phyloP scores from a whole-genome alignment of 2,329 filamentous ascomycete species.

The Tolypocladium album region DNA sequence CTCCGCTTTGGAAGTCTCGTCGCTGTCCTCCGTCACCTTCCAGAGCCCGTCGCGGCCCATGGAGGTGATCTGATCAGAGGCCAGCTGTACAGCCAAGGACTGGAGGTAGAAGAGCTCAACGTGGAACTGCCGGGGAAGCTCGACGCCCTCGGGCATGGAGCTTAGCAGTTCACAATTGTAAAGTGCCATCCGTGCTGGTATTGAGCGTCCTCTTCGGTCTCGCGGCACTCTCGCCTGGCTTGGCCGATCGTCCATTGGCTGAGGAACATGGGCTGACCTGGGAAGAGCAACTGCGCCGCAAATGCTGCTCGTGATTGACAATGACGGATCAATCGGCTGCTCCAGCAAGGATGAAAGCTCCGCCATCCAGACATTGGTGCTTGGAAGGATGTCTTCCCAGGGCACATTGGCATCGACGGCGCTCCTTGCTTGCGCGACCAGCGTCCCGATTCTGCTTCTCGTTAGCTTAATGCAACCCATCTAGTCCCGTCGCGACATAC shows the following conservation, averaged over 20 bases:
- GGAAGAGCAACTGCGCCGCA: conserved; percentile 58
- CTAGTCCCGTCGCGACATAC: conserved; percentile 21
- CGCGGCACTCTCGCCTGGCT: conserved; percentile 27
- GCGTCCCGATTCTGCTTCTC: conserved; percentile 36
- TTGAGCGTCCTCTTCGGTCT: conserved; percentile 60
- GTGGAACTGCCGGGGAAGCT: conserved; percentile 29
- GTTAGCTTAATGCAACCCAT: conserved; percentile 1
- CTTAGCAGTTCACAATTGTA: conserved; percentile 54
- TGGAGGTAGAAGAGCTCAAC: conserved; percentile 42
- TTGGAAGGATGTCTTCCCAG: conserved; percentile 48
- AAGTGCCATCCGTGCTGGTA: conserved; percentile 63
- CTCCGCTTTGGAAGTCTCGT: conserved; percentile 28
- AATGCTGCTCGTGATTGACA: conserved; percentile 65
- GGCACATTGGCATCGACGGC: conserved; percentile 17
- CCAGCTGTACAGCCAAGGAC: conserved; percentile 37
- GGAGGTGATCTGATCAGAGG: conserved; percentile 42
- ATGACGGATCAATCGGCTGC: conserved; percentile 43
- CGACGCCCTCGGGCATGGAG: conserved; percentile 24
- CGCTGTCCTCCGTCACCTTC: conserved; percentile 23
- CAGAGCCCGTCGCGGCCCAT: conserved; percentile 35
- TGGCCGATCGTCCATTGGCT: conserved; percentile 1
- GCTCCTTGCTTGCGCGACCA: conserved; percentile 34
- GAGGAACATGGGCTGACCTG: conserved; percentile 6
- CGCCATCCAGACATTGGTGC: conserved; percentile 51
- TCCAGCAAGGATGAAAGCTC: conserved; percentile 47